phyloP scores from a whole-genome alignment of 2,329 filamentous ascomycete species.

The Beauveria bassiana region DNA sequence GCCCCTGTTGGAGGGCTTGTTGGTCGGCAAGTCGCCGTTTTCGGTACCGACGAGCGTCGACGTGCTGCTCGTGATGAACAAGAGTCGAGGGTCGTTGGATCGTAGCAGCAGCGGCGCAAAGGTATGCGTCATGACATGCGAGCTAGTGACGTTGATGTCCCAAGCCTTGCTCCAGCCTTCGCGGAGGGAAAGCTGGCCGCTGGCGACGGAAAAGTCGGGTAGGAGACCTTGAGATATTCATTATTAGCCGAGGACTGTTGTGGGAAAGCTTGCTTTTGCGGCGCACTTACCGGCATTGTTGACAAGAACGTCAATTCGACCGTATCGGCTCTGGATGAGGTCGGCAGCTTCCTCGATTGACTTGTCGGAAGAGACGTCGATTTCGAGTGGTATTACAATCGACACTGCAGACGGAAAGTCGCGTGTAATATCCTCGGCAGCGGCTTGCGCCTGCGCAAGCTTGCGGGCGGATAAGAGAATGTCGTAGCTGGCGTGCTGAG shows the following conservation, averaged over 20 bases:
- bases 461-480: conserved; percentile 49
- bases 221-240: conserved; percentile 21
- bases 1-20: conserved; percentile 18
- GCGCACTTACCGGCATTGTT: conserved; percentile 25
- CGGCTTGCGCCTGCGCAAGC: conserved; percentile 40
- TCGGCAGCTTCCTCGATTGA: conserved; percentile 41
- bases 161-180: conserved; percentile 35
- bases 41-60: conserved; percentile 23
- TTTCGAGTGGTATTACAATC: conserved; percentile 36
- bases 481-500: conserved; percentile 37
- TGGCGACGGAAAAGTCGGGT: conserved; percentile 28
- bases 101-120: conserved; percentile 38
- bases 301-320: conserved; percentile 43
- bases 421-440: conserved; percentile 31
- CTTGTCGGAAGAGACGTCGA: conserved; percentile 47
- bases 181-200: conserved; percentile 23
- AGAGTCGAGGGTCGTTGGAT: conserved; percentile 31
- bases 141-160: conserved; percentile 39
- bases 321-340: conserved; percentile 32
- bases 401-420: conserved; percentile 34
- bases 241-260: not conserved
- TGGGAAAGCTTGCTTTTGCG: not conserved
- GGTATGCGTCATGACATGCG: conserved; percentile 32
- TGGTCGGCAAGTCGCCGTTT: conserved; percentile 14
- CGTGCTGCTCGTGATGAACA: conserved; percentile 40